Conservation (phyloP, 352 stramenopile genomes). For the Pythium phragmiticola region DNA sequence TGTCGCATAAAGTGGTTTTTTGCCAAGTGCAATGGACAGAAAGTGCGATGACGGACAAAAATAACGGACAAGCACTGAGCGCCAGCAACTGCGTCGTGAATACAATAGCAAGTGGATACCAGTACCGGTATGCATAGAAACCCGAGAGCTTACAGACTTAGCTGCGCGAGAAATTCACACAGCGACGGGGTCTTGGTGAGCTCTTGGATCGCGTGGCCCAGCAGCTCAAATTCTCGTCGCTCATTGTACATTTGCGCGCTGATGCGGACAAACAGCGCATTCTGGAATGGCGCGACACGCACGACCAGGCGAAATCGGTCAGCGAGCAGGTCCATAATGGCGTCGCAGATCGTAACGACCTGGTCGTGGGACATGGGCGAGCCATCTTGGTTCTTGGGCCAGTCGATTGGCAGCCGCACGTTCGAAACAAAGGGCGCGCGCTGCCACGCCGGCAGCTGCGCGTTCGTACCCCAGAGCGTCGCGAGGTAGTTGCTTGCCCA, state of each 20-base stretch:
- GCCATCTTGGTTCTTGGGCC: slow-evolving; percentile 46
- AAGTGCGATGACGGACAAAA: background rate
- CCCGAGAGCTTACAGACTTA: slow-evolving; percentile 46
- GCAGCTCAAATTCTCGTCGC: slow-evolving; percentile 70
- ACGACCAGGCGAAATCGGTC: slow-evolving; percentile 75
- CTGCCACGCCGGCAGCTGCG: slow-evolving; percentile 73
- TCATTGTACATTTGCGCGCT: slow-evolving; percentile 88
- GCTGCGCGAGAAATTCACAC: slow-evolving; percentile 58
- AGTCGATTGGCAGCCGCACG: slow-evolving; percentile 70
- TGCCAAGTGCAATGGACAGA: slow-evolving; percentile 2
- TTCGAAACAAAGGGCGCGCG: slow-evolving; percentile 81
- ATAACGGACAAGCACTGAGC: background rate
- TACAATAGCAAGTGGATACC: background rate
- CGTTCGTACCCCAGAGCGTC: slow-evolving; percentile 69
- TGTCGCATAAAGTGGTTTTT: slow-evolving; percentile 20
- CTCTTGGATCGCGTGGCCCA: slow-evolving; percentile 70
- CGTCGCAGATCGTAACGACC: slow-evolving; percentile 60
- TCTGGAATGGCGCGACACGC: slow-evolving; percentile 66
- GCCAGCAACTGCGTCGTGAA: background rate
- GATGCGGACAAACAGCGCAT: slow-evolving; percentile 72
- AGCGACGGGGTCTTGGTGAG: slow-evolving; percentile 67
- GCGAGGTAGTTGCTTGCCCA: slow-evolving; percentile 78
- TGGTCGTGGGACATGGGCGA: slow-evolving; percentile 58
- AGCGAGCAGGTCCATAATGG: slow-evolving; percentile 78
- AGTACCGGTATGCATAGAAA: background rate